Evolutionary conservation across 2,329 filamentous ascomycete species (phyloP), one percentile per base, ranked within the genome.

Genomic region (Aspergillus niger): DNA sequence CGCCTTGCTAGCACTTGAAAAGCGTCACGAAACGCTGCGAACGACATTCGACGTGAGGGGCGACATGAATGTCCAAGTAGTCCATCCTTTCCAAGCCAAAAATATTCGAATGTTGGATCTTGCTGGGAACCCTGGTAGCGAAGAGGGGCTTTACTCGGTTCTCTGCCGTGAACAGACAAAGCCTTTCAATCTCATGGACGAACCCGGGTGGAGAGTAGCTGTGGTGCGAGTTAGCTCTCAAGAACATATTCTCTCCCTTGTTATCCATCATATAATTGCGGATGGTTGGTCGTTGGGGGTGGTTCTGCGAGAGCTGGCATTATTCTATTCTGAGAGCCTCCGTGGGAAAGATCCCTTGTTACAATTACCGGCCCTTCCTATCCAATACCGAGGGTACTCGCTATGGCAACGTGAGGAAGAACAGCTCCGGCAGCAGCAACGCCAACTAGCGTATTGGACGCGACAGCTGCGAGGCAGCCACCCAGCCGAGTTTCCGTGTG

Each of bases 21-120:
- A 54, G 30, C 26, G 55, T 13, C 59, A 61, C 26, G 59, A 55
- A 13, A 61, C 59, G 10, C 59, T 61, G 4, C 48, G 59, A n/a
- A 61, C 59, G 3, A 61, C 49, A 10, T 61, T 61, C 8, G 47
- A 53, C 26, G n/a, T 24, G 1, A 22, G 13, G 3, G 36, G 56
- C 20, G 58, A 36, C 7, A 2, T 6, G 2, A 24, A 36, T 5
- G 8, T 57, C 1, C 58, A 60, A 28, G 22, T 56, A 1, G 26
- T 60, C 11, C 41, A 28, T n/a, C 58, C 5, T 50, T 51, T 20
- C 2, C 8, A 13, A 30, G 32, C 24, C 0, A 20, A 24, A 20
- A 10, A 10, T 1, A n/a, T 58, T 8, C 28, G 44, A 17, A 11
- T 57, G 0, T n/a, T 57, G n/a, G 24, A 57, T 22, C 8, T 17